A percentile compares a stretch with the other conserved stretches of the same genome.
Evolutionary conservation across 805 yeast genomes (phyloP).

Genomic region (Metschnikowia gelsemii): DNA sequence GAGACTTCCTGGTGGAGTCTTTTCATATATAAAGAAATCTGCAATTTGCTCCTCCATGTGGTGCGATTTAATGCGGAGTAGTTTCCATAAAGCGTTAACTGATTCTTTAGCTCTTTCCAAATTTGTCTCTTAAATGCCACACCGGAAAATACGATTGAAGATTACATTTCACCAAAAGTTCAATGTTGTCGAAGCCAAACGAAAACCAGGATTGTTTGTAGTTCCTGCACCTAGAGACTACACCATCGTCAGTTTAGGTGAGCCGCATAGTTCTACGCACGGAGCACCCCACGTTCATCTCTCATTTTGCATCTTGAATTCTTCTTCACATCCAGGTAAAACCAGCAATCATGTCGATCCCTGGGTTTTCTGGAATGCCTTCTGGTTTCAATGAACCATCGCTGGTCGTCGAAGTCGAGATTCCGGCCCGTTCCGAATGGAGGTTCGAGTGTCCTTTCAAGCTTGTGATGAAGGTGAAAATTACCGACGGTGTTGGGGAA

Average conservation of each 20-base stretch:
- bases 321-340: not conserved
- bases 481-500: constrained; percentile 74
- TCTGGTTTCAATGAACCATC: constrained; percentile 5
- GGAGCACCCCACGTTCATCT: not conserved
- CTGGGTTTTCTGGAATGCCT: constrained; percentile 16
- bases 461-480: constrained; percentile 49
- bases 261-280: too few species aligned
- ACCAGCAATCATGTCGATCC: constrained; percentile 15
- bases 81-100: too few species aligned
- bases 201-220: not conserved
- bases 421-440: constrained; percentile 63
- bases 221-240: not conserved
- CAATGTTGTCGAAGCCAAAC: not conserved
- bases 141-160: not conserved
- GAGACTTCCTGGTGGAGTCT: not conserved
- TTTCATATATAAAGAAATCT: not conserved
- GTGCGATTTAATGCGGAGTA: too few species aligned
- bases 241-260: constrained; percentile 1
- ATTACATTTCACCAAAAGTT: not conserved
- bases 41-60: not conserved
- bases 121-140: too few species aligned
- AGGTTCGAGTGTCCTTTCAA: constrained; percentile 64
- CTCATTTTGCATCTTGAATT: not conserved
- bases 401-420: constrained; percentile 22
- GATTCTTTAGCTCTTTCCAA: too few species aligned